Evolutionary conservation across 768 basidiomycete genomes (phyloP), one percentile per base, ranked within the genome.

Genomic region (Auricularia sp.): DNA sequence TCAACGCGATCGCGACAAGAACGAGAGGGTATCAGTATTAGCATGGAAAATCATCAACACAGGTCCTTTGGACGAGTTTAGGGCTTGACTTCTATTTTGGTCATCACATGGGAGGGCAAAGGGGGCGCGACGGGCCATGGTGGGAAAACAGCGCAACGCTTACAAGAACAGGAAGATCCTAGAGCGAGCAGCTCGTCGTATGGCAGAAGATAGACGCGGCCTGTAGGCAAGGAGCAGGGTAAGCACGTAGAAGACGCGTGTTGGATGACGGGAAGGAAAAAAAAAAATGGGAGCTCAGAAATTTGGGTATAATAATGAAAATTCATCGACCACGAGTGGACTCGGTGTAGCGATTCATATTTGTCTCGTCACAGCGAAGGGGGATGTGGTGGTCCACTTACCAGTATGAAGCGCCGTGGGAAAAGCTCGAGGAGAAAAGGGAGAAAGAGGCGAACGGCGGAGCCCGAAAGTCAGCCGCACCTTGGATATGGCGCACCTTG

Each of bases 31-130:
- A 69, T 77, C 90, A 92, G 89, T 82, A 92, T 92, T 92, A 92
- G 90, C 90, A 92, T 92, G 90, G 88, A 81, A 73, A 74, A 78
- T 89, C 88, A 80, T 89, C 88, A 88, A 79, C 75, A 71, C 79
- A 77, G 74, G 81, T 88, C 87, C 87, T 81, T 83, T 65, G 84
- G 86, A 89, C 82, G 75, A 80, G 75, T 92, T 67, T 85, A 87
- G 90, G 78, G 89, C 90, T 92, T 92, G 90, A 92, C 90, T 90
- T 88, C 89, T 92, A 83, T 85, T 79, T 80, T 84, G 73, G 81
- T 42, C 75, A 82, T 81, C 75, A 83, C 82, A 56, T 6, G 47
- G 44, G 14, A 11, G 34, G n/a, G 13, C 18, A 63, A 65, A n/a
- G 37, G 47, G 18, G 39, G 14, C 16, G 11, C 24, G 29, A 45